Percentiles rank a stretch among this genome's conserved stretches.
phyloP scores from a whole-genome alignment of 2,329 filamentous ascomycete genomes.

The Cryphonectria radicalis region DNA sequence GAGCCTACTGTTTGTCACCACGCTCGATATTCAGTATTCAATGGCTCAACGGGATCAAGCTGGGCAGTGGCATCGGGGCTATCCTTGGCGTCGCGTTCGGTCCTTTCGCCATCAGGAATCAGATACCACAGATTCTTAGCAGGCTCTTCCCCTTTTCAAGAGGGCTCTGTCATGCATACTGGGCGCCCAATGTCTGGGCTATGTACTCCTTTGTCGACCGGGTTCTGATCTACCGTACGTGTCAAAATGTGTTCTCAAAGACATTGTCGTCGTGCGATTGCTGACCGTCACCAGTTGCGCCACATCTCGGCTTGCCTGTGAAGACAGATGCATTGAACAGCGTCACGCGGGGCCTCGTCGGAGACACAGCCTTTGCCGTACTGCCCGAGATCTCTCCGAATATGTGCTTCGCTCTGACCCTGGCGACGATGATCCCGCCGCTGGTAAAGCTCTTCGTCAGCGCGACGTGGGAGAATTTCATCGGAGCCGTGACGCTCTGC shows the following conservation, averaged over 20 bases:
- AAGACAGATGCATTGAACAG: conserved; percentile 79
- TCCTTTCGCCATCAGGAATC: conserved; percentile 76
- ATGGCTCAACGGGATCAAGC: conserved; percentile 80
- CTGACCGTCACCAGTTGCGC: conserved; percentile 67
- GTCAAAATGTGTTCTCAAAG: not conserved
- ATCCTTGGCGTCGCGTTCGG: conserved; percentile 85
- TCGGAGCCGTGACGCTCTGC: conserved; percentile 88
- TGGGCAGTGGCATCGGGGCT: conserved; percentile 71
- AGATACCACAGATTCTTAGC: conserved; percentile 68
- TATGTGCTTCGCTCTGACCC: conserved; percentile 79
- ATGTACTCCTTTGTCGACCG: conserved; percentile 92
- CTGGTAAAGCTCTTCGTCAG: conserved; percentile 80
- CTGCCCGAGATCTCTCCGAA: conserved; percentile 83
- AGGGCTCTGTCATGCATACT: conserved; percentile 95
- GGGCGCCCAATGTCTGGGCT: conserved; percentile 97
- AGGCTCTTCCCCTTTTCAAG: conserved; percentile 92
- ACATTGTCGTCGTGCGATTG: conserved; percentile 15
- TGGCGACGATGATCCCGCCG: conserved; percentile 79
- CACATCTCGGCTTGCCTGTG: conserved; percentile 75
- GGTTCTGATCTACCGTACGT: conserved; percentile 76
- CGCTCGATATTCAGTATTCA: conserved; percentile 76
- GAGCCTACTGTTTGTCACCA: conserved; percentile 82
- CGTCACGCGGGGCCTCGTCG: conserved; percentile 89
- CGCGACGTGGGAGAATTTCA: conserved; percentile 86
- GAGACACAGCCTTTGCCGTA: conserved; percentile 91